Evolutionary conservation across 1,284 basidiomycete species (phyloP).

Genomic region (Boletus subluridellus): DNA sequence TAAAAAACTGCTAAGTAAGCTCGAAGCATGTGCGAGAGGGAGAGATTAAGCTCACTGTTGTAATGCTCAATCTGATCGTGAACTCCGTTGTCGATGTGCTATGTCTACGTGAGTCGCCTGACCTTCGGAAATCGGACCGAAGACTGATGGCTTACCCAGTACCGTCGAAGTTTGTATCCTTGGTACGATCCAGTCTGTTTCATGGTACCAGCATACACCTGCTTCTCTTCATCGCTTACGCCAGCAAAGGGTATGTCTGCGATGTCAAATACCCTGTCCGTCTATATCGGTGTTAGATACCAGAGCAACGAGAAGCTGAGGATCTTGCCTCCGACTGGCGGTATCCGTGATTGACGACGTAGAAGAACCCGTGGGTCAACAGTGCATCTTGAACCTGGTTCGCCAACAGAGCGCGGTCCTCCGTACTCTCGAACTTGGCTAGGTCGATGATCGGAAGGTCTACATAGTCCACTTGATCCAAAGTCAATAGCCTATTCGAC

Average conservation of each 20-base stretch:
- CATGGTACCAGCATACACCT: slow-evolving; percentile 45
- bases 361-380: slow-evolving; percentile 60
- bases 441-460: slow-evolving; percentile 65
- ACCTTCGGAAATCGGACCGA: neutral
- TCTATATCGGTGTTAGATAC: slow-evolving; percentile 31
- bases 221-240: slow-evolving; percentile 57
- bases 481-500: neutral
- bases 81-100: slow-evolving; percentile 57
- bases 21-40: neutral
- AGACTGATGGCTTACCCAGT: slow-evolving; percentile 42
- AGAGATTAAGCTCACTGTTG: slow-evolving; percentile 40
- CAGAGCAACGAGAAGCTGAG: neutral
- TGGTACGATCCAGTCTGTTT: slow-evolving; percentile 52
- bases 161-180: slow-evolving; percentile 57
- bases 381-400: slow-evolving; percentile 55
- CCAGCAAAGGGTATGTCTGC: slow-evolving; percentile 57
- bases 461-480: slow-evolving; percentile 57
- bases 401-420: slow-evolving; percentile 48
- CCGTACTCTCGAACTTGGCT: slow-evolving; percentile 45
- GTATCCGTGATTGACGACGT: slow-evolving; percentile 58
- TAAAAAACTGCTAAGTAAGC: slow-evolving; percentile 18
- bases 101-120: neutral
- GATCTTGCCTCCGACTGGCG: slow-evolving; percentile 41
- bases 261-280: slow-evolving; percentile 58
- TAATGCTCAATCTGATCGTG: slow-evolving; percentile 59